Evolutionary conservation across 331 rosid genomes (phyloP).

Genomic region (Rosa hybrid): DNA sequence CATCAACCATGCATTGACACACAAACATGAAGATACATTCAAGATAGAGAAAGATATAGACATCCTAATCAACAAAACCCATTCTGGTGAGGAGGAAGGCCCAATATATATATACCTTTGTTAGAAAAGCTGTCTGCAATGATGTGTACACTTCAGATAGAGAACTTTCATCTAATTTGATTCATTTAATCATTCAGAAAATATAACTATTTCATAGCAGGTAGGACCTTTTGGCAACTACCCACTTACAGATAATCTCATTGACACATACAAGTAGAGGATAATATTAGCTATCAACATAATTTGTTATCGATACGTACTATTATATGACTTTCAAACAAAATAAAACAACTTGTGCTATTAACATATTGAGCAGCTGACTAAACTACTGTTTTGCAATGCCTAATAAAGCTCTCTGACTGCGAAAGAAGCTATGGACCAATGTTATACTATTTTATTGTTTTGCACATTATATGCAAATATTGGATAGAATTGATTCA

Average conservation of each 20-base stretch:
- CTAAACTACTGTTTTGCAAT: neutral
- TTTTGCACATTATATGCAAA: neutral
- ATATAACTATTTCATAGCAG: neutral
- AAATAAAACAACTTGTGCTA: neutral
- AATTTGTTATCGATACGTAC: neutral
- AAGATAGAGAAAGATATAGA: neutral
- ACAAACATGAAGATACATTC: neutral
- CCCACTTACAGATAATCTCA: slow-evolving; percentile 4
- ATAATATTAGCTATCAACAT: neutral
- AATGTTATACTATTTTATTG: neutral
- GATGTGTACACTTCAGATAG: slow-evolving; percentile 1
- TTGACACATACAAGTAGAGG: neutral
- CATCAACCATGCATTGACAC: neutral
- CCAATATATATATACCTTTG: too few relatives aligned
- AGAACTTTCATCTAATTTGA: slow-evolving; percentile 3
- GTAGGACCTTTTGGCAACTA: slow-evolving; percentile 7
- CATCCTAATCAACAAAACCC: too few relatives aligned
- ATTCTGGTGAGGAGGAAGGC: too few relatives aligned
- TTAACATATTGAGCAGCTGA: neutral
- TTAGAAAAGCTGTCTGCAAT: too few relatives aligned
- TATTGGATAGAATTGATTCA: neutral
- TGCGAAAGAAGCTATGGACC: neutral
- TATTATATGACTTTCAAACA: neutral
- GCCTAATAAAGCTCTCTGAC: neutral
- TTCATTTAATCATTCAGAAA: neutral